phyloP scores from a whole-genome alignment of 2,329 filamentous ascomycete genomes.

The Fusarium equiseti region DNA sequence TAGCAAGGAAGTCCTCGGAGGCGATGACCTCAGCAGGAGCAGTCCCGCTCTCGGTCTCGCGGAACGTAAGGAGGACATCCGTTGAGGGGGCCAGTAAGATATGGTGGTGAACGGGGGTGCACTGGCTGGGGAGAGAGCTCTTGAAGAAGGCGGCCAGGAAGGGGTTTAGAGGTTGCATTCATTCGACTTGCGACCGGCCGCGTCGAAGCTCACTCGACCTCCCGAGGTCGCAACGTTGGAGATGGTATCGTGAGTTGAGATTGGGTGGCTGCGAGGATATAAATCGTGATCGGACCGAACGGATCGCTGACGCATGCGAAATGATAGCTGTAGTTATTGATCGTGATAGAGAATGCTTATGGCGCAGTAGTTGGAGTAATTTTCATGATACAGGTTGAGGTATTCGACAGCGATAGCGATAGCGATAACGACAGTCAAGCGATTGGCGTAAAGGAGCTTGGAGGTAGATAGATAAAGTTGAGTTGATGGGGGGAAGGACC shows the following conservation, averaged over 20 bases:
- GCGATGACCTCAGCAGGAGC: slow-evolving; percentile 83
- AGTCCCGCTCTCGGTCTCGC: slow-evolving; percentile 86
- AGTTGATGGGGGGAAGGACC: not conserved
- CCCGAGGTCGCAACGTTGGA: slow-evolving; percentile 41
- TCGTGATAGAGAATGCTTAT: slow-evolving; percentile 26
- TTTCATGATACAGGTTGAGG: slow-evolving; percentile 42
- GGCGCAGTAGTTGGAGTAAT: slow-evolving; percentile 25
- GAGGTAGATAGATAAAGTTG: not conserved
- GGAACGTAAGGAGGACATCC: slow-evolving; percentile 87
- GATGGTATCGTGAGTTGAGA: slow-evolving; percentile 18
- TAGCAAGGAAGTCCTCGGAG: slow-evolving; percentile 94
- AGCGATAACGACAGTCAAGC: slow-evolving; percentile 38
- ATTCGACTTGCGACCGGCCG: slow-evolving; percentile 52
- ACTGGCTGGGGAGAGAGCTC: slow-evolving; percentile 92
- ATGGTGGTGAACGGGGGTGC: slow-evolving; percentile 90
- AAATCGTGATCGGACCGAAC: slow-evolving; percentile 27
- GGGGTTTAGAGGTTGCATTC: slow-evolving; percentile 98
- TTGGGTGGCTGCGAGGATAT: slow-evolving; percentile 21
- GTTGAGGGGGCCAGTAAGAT: slow-evolving; percentile 94
- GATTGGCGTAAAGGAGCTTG: slow-evolving; percentile 26
- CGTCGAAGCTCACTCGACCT: slow-evolving; percentile 48
- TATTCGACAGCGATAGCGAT: slow-evolving; percentile 42
- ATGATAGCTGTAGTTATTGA: slow-evolving; percentile 9
- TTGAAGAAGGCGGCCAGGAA: slow-evolving; percentile 99
- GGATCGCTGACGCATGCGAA: slow-evolving; percentile 46